Conservation (phyloP, 768 basidiomycete genomes). For the Gymnopilus dilepis region DNA sequence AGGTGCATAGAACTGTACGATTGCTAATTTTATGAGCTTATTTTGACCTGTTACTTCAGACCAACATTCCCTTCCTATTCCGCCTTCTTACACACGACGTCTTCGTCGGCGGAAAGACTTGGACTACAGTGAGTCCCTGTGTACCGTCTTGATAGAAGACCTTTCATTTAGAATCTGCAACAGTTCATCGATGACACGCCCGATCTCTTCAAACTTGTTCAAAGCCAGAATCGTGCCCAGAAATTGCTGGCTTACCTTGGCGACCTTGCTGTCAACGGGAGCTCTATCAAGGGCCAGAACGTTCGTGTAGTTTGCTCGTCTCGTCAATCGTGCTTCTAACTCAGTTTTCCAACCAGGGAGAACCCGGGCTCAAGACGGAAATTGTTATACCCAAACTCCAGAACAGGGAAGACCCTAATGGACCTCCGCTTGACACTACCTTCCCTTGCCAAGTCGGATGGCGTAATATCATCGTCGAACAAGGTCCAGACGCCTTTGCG, state of each 20-base stretch:
- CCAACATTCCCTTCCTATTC: constrained; percentile 99
- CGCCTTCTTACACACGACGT: constrained; percentile 95
- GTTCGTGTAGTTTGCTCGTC: constrained; percentile 36
- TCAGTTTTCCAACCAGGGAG: constrained; percentile 57
- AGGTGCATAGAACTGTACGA: constrained; percentile 52
- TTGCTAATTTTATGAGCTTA: background rate
- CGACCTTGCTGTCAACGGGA: constrained; percentile 97
- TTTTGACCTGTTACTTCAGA: constrained; percentile 52
- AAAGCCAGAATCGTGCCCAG: constrained; percentile 97
- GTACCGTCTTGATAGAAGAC: background rate
- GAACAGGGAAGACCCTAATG: constrained; percentile 78
- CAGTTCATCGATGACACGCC: constrained; percentile 99
- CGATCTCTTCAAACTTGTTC: constrained; percentile 98
- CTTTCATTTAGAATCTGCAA: background rate
- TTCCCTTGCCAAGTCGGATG: constrained; percentile 89
- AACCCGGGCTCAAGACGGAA: constrained; percentile 92
- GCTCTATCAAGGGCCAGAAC: constrained; percentile 93
- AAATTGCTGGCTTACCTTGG: constrained; percentile 97
- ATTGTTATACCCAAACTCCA: constrained; percentile 81
- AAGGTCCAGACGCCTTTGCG: constrained; percentile 97
- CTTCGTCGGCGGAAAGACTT: constrained; percentile 95
- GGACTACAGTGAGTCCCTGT: constrained; percentile 71
- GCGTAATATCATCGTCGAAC: constrained; percentile 98
- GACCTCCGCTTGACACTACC: constrained; percentile 76
- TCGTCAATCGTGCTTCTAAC: background rate